A percentile compares a stretch with the other conserved stretches of the same genome.
Conservation (phyloP, 345 rosid species). For the Eucalyptus pumila region DNA sequence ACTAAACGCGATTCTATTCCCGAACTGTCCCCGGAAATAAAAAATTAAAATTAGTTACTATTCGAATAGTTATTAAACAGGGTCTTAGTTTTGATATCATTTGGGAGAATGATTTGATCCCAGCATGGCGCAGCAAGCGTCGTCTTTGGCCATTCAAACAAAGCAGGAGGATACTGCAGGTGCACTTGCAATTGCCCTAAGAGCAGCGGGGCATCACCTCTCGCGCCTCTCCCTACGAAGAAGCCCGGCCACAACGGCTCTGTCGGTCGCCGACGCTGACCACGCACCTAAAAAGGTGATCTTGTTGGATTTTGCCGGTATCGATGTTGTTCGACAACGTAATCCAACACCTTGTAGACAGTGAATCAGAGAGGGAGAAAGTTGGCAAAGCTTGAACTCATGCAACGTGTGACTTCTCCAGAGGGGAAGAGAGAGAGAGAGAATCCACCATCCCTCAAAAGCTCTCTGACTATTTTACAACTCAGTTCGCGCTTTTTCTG, state of each 20-base stretch:
- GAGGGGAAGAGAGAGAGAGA: background rate
- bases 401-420: background rate
- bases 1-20: rapidly evolving
- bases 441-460: background rate
- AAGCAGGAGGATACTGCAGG: background rate
- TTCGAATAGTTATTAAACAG: rapidly evolving
- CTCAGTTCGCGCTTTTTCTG: background rate
- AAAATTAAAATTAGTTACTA: too few relatives aligned
- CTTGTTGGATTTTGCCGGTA: background rate
- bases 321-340: background rate
- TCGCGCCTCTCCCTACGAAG: background rate
- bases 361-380: background rate
- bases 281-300: background rate
- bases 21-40: rapidly evolving
- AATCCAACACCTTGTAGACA: background rate
- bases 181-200: background rate
- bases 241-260: background rate
- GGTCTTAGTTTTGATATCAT: background rate
- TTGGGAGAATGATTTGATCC: background rate
- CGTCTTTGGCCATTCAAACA: background rate
- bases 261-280: background rate
- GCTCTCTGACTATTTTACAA: background rate
- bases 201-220: background rate
- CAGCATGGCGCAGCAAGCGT: background rate
- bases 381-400: background rate